Evolutionary conservation across 805 yeast genomes (phyloP).

Genomic region (Candida arabinofermentans): DNA sequence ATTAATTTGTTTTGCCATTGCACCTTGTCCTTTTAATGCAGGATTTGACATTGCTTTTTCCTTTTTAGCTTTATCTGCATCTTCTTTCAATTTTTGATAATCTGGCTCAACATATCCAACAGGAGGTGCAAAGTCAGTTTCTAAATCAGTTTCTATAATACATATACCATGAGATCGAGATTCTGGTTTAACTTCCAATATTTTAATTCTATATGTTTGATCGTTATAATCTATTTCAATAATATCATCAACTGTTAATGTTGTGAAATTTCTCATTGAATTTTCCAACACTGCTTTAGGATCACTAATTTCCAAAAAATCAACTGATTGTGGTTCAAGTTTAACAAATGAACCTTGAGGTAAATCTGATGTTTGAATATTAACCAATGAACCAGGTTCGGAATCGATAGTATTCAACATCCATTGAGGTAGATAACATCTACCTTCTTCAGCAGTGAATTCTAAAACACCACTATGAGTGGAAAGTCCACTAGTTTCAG

Average conservation of each 20-base stretch:
- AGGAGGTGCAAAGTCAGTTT: constrained; percentile 98
- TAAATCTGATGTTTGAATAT: constrained; percentile 70
- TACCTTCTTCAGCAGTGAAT: constrained; percentile 95
- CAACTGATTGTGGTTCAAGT: constrained; percentile 92
- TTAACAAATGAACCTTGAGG: constrained; percentile 87
- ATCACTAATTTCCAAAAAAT: constrained; percentile 87
- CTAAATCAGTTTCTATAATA: constrained; percentile 94
- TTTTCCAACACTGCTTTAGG: constrained; percentile 96
- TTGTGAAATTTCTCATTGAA: constrained; percentile 83
- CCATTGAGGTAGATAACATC: constrained; percentile 95
- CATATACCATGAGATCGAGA: constrained; percentile 65
- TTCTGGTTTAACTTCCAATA: constrained; percentile 84
- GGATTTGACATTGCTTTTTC: constrained; percentile 36
- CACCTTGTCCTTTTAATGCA: constrained; percentile 40
- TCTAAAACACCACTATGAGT: constrained; percentile 96
- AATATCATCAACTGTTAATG: constrained; percentile 78
- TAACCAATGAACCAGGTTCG: constrained; percentile 77
- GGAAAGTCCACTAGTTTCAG: constrained; percentile 49
- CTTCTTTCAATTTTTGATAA: constrained; percentile 39
- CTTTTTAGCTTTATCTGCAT: constrained; percentile 33
- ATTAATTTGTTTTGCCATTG: constrained; percentile 73
- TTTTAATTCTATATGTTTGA: constrained; percentile 70
- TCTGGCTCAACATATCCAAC: constrained; percentile 97
- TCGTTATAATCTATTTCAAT: constrained; percentile 84
- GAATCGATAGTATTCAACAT: constrained; percentile 77